Conservation (phyloP, 495 filamentous ascomycete species). For the Xylaria venustula region DNA sequence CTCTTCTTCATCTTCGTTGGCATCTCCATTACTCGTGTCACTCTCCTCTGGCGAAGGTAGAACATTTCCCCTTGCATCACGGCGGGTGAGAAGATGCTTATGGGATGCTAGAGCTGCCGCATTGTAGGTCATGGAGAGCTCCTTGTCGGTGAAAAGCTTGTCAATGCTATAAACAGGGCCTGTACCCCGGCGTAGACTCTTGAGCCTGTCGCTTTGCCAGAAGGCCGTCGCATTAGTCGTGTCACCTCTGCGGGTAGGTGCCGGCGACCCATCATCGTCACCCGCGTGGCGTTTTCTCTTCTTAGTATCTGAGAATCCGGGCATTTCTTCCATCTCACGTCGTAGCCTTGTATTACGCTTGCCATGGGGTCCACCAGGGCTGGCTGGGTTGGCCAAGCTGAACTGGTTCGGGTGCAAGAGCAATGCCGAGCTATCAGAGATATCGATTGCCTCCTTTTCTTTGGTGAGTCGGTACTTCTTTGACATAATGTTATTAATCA, state of each 20-base stretch:
- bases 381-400: conserved; percentile 74
- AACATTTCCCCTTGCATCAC: conserved; percentile 44
- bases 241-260: conserved; percentile 50
- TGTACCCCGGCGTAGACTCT: conserved; percentile 44
- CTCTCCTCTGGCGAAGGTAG: conserved; percentile 51
- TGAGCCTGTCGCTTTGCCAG: conserved; percentile 49
- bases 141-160: conserved; percentile 91
- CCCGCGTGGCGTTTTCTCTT: conserved; percentile 77
- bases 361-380: conserved; percentile 75
- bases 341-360: conserved; percentile 81
- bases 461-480: conserved; percentile 75
- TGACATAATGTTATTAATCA: conserved; percentile 71
- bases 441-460: conserved; percentile 86
- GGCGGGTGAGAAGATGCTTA: conserved; percentile 54
- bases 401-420: conserved; percentile 92
- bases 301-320: conserved; percentile 60
- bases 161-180: conserved; percentile 73
- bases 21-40: conserved; percentile 46
- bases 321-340: conserved; percentile 75
- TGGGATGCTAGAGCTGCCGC: conserved; percentile 65
- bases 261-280: conserved; percentile 70
- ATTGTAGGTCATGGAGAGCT: conserved; percentile 74
- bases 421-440: conserved; percentile 82
- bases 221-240: conserved; percentile 53
- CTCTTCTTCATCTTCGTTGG: conserved; percentile 47